Conservation (phyloP, 225 moss, liverwort and hornwort species). For the Ulota crispa region DNA sequence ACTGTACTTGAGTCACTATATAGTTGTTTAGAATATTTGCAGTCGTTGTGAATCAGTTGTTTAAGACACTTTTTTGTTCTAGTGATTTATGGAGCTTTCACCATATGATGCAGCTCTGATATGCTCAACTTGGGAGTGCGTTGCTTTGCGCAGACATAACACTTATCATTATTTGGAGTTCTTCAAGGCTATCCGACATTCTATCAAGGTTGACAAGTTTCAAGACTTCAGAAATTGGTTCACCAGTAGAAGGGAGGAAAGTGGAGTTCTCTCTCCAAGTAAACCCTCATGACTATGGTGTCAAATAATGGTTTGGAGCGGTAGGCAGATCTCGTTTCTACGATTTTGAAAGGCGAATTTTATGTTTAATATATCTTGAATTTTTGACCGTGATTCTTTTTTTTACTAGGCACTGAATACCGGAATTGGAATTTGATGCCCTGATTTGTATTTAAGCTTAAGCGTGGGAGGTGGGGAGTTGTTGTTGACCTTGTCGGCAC, state of each 20-base stretch:
- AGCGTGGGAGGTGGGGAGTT: background rate
- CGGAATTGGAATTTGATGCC: background rate
- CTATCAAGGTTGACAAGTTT: slow-evolving; percentile 65
- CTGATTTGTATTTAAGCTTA: slow-evolving; percentile 10
- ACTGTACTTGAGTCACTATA: too few relatives aligned
- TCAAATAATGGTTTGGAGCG: background rate
- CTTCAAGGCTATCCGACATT: slow-evolving; percentile 78
- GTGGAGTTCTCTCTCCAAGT: slow-evolving; percentile 23
- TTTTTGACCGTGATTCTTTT: background rate
- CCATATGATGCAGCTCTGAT: background rate
- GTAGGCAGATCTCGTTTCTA: background rate
- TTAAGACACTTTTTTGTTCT: too few relatives aligned
- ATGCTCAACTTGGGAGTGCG: slow-evolving; percentile 14
- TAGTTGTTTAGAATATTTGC: too few relatives aligned
- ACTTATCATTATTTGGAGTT: slow-evolving; percentile 92
- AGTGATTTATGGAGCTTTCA: background rate
- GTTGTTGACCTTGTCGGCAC: slow-evolving; percentile 10
- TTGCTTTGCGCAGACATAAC: slow-evolving; percentile 76
- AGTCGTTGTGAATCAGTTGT: too few relatives aligned
- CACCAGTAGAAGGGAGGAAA: slow-evolving; percentile 53
- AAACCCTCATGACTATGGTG: background rate
- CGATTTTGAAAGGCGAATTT: background rate
- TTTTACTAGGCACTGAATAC: background rate
- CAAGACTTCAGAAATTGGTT: slow-evolving; percentile 81
- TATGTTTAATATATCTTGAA: too few relatives aligned